phyloP scores from a whole-genome alignment of 108 stramenopile genomes.

The Conticribra weissflogii region DNA sequence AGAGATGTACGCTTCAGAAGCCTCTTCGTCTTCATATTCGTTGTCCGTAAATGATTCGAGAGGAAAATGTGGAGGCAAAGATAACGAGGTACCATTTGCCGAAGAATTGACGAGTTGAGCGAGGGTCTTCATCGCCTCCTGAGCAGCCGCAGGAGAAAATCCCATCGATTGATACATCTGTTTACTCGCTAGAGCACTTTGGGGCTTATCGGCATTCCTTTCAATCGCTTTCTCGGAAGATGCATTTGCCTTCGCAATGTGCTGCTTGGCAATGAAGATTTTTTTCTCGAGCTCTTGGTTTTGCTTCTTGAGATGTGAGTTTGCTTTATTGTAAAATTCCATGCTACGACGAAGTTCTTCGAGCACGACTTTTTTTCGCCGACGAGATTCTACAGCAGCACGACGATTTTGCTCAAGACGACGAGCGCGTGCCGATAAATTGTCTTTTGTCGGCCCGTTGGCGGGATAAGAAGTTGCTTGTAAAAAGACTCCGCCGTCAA shows the following conservation, averaged over 20 bases:
- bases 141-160: conserved; percentile 6
- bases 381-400: conserved; percentile 34
- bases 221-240: background rate
- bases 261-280: conserved; percentile 31
- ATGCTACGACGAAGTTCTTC: conserved; percentile 34
- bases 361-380: conserved; percentile 45
- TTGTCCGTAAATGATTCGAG: background rate
- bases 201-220: conserved; percentile 8
- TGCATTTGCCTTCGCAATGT: background rate
- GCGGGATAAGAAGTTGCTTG: no score
- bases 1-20: conserved; percentile 19
- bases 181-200: conserved; percentile 13
- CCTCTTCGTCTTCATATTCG: background rate
- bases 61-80: background rate
- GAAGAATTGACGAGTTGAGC: conserved; percentile 9
- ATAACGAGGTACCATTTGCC: background rate
- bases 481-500: no score
- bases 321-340: conserved; percentile 38
- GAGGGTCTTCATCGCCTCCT: conserved; percentile 6
- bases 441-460: background rate
- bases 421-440: conserved; percentile 17
- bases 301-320: conserved; percentile 22
- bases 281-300: conserved; percentile 35
- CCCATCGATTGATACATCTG: conserved; percentile 10
- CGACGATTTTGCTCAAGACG: conserved; percentile 47